phyloP scores from a whole-genome alignment of 2,329 filamentous ascomycete genomes.

The Phoma sp. region DNA sequence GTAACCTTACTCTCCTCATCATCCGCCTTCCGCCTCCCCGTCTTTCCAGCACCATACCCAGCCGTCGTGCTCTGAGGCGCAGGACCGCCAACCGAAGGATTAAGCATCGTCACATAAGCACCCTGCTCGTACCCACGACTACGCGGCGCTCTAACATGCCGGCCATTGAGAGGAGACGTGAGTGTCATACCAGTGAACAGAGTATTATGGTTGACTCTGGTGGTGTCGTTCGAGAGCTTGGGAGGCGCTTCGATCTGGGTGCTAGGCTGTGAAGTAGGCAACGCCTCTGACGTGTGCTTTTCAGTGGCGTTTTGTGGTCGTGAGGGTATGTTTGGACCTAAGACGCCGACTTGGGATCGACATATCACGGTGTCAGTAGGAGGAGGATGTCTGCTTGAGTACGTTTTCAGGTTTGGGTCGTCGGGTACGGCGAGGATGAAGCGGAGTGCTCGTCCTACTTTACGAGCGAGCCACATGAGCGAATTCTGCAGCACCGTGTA shows the following conservation, averaged over 20 bases:
- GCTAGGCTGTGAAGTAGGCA: not conserved
- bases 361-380: not conserved
- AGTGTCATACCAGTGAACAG: not conserved
- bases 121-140: conserved; percentile 1
- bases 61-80: not conserved
- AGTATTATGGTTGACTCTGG: not conserved
- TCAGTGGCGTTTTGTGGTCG: not conserved
- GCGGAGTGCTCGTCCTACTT: conserved; percentile 18
- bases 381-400: conserved; percentile 12
- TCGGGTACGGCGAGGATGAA: conserved; percentile 23
- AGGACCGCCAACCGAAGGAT: not conserved
- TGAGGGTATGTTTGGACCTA: not conserved
- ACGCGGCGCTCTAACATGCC: not conserved
- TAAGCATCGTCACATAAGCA: conserved; percentile 1
- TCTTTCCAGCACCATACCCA: not conserved
- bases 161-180: not conserved
- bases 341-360: not conserved
- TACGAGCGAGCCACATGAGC: not conserved
- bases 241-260: not conserved
- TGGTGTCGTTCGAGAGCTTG: not conserved
- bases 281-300: not conserved
- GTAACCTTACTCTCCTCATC: not conserved
- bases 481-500: not conserved
- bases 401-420: conserved; percentile 17
- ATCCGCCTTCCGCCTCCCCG: not conserved